Evolutionary conservation across 441 rosid species (phyloP).

Genomic region (Corymbia citriodora): DNA sequence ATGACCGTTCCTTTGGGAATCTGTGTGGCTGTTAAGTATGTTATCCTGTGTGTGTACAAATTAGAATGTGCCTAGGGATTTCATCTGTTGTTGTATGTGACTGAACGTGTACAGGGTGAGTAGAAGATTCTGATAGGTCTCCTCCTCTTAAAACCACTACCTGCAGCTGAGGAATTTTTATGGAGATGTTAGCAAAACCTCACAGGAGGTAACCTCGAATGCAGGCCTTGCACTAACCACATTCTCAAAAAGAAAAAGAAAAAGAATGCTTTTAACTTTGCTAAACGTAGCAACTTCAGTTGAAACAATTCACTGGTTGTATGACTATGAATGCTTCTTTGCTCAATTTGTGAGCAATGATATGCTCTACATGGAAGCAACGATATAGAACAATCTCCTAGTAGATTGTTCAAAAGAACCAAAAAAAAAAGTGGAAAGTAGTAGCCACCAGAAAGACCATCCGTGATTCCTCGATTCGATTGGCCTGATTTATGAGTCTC

Average conservation of each 20-base stretch:
- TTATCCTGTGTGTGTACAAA: neutral
- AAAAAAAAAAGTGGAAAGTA: neutral
- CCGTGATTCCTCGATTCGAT: neutral
- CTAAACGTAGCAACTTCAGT: neutral
- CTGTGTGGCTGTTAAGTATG: neutral
- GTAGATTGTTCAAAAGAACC: neutral
- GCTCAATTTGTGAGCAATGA: neutral
- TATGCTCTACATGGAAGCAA: neutral
- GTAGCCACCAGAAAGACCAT: neutral
- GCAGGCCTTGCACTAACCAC: neutral
- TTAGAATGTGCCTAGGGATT: neutral
- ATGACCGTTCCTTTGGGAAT: neutral
- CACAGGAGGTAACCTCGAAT: neutral
- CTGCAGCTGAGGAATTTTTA: neutral
- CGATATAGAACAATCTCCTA: neutral
- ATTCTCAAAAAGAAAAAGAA: neutral
- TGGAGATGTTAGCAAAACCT: neutral
- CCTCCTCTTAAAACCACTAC: neutral
- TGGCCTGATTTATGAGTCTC: neutral
- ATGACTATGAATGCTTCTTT: neutral
- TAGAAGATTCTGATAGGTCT: neutral
- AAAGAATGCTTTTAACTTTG: neutral
- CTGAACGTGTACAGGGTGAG: neutral
- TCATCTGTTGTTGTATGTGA: neutral
- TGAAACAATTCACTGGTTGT: neutral